Conservation (phyloP, 306 rosid genomes). For the Sicyos edulis region DNA sequence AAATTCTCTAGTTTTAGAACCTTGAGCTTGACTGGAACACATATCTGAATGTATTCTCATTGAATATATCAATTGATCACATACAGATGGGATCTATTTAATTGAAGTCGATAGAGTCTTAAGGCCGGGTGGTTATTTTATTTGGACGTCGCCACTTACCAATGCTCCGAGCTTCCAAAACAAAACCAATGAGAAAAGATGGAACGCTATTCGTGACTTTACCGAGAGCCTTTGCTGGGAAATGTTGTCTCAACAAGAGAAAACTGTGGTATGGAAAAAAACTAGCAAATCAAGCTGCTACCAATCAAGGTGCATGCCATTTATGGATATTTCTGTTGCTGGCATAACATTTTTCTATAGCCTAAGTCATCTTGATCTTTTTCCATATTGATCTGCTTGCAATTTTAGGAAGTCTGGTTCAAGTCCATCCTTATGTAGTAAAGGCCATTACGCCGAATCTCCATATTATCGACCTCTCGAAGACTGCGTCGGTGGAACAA, state of each 20-base stretch:
- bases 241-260: not conserved
- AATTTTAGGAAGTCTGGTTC: conserved; percentile 55
- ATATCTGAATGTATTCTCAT: not conserved
- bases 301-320: not conserved
- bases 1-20: not conserved
- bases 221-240: conserved; percentile 77
- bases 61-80: conserved; percentile 13
- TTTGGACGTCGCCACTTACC: conserved; percentile 76
- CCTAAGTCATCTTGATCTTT: not conserved
- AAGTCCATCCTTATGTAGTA: conserved; percentile 62
- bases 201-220: conserved; percentile 50
- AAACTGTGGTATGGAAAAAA: conserved; percentile 26
- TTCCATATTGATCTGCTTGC: conserved; percentile 17
- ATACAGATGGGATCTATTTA: conserved; percentile 69
- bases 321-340: not conserved
- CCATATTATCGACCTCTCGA: conserved; percentile 77
- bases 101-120: conserved; percentile 86
- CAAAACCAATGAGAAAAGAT: conserved; percentile 59
- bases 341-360: not conserved
- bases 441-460: conserved; percentile 67
- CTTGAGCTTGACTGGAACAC: not conserved
- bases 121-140: conserved; percentile 88
- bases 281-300: not conserved
- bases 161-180: conserved; percentile 44
- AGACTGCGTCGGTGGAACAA: conserved; percentile 79